phyloP scores from a whole-genome alignment of 345 rosid genomes.

The Cardiospermum halicacabum region DNA sequence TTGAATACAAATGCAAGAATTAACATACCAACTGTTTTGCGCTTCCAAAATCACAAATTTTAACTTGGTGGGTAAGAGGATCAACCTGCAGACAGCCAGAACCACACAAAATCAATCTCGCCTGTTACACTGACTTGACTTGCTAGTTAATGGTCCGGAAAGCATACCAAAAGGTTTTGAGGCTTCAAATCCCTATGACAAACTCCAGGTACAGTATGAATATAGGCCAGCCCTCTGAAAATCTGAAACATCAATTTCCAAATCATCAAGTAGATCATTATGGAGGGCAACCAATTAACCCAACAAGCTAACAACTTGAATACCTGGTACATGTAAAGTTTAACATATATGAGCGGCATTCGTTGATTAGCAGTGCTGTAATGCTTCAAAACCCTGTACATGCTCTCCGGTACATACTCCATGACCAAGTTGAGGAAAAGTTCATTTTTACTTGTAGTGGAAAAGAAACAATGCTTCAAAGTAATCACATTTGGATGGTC shows the following conservation, averaged over 20 bases:
- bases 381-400: slow-evolving; percentile 78
- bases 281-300: slow-evolving; percentile 8
- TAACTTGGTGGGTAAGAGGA: slow-evolving; percentile 78
- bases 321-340: slow-evolving; percentile 86
- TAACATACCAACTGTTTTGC: slow-evolving; percentile 78
- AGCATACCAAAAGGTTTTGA: slow-evolving; percentile 78
- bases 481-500: slow-evolving; percentile 84
- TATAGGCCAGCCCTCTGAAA: slow-evolving; percentile 78
- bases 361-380: slow-evolving; percentile 71
- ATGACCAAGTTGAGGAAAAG: slow-evolving; percentile 84
- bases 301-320: background rate
- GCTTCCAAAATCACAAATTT: slow-evolving; percentile 86
- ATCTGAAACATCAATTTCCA: slow-evolving; percentile 38
- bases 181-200: slow-evolving; percentile 93
- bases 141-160: slow-evolving; percentile 1
- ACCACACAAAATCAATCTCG: background rate
- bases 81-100: slow-evolving; percentile 54
- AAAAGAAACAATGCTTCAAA: slow-evolving; percentile 88
- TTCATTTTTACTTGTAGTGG: slow-evolving; percentile 73
- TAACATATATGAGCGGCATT: slow-evolving; percentile 81
- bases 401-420: slow-evolving; percentile 91
- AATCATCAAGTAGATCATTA: background rate
- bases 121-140: background rate
- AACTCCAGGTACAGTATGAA: slow-evolving; percentile 74
- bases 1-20: background rate